Percentiles rank a stretch among this genome's conserved stretches.
Evolutionary conservation across 2,329 filamentous ascomycete genomes (phyloP).

Genomic region (Madurella fahalii): DNA sequence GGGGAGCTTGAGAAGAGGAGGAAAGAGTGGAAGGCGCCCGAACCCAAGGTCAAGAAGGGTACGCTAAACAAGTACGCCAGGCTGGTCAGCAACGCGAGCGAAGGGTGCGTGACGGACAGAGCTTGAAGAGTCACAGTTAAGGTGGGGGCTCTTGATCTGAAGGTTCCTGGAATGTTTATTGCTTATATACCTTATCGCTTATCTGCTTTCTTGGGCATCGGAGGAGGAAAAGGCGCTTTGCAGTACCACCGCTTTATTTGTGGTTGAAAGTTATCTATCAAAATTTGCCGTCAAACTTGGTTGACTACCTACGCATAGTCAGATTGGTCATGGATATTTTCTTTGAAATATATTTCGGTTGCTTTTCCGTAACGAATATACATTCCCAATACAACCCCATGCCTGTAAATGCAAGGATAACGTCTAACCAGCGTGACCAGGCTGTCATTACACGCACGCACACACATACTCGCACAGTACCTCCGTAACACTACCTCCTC

Average conservation of each 20-base stretch:
- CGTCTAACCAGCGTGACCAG: not conserved
- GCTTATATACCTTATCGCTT: too few species aligned
- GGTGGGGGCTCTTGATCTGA: not conserved
- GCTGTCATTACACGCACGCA: too few species aligned
- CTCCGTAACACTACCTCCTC: constrained; percentile 30
- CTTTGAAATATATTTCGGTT: not conserved
- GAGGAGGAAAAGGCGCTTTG: constrained; percentile 13
- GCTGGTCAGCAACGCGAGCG: constrained; percentile 55
- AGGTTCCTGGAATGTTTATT: not conserved
- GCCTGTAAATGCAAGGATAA: not conserved
- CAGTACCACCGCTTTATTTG: not conserved
- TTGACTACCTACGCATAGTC: too few species aligned
- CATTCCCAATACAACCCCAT: not conserved
- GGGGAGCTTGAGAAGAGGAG: constrained; percentile 58
- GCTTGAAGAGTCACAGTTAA: constrained; percentile 16
- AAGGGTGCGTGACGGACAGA: constrained; percentile 54
- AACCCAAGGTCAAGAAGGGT: constrained; percentile 55
- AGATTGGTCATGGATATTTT: not conserved
- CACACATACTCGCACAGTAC: too few species aligned
- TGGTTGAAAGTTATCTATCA: not conserved
- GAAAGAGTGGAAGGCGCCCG: constrained; percentile 59
- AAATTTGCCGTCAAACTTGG: not conserved
- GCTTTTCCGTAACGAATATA: not conserved
- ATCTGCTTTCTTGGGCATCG: constrained; percentile 6
- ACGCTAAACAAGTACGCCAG: constrained; percentile 67